phyloP scores from a whole-genome alignment of 805 yeast genomes.

The Pichia pseudocactophila region DNA sequence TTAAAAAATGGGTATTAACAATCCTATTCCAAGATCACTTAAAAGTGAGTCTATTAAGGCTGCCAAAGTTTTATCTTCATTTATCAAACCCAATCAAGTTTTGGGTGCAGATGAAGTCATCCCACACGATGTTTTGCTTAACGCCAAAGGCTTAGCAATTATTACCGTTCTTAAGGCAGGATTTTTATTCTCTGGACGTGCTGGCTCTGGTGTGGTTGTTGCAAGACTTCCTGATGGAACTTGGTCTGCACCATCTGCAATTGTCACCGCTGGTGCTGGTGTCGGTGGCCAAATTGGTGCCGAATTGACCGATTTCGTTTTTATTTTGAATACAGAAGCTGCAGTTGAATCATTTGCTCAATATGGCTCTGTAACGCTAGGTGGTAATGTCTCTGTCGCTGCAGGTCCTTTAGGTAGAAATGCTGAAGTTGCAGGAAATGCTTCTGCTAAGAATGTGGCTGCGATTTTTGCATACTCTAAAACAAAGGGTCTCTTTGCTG shows the following conservation, averaged over 20 bases:
- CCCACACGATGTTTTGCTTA: constrained; percentile 78
- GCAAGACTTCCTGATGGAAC: constrained; percentile 90
- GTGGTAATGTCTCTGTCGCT: constrained; percentile 91
- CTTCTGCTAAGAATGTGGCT: constrained; percentile 77
- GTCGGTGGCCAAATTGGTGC: constrained; percentile 98
- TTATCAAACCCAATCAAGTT: constrained; percentile 89
- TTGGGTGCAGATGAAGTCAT: constrained; percentile 83
- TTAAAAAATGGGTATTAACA: constrained; percentile 66
- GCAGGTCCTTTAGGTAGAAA: constrained; percentile 97
- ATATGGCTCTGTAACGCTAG: constrained; percentile 86
- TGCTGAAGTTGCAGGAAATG: constrained; percentile 96
- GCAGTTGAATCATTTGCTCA: constrained; percentile 95
- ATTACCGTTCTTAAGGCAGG: constrained; percentile 97
- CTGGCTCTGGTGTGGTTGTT: constrained; percentile 93
- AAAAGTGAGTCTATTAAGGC: constrained; percentile 89
- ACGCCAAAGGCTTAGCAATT: constrained; percentile 88
- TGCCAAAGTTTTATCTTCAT: constrained; percentile 81
- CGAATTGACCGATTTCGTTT: constrained; percentile 92
- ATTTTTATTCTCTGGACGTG: constrained; percentile 90
- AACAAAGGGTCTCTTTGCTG: constrained; percentile 94
- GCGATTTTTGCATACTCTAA: constrained; percentile 92
- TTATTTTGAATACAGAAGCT: constrained; percentile 73
- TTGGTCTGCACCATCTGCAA: constrained; percentile 97
- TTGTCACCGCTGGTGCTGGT: constrained; percentile 95
- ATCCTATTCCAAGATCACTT: constrained; percentile 89